Percentiles rank a stretch among this genome's conserved stretches.
These are phyloP conservation scores for Colletotrichum gigasporum DNA, from an alignment of 2,329 filamentous ascomycete genomes.

Conservation along the genomic window DNA sequence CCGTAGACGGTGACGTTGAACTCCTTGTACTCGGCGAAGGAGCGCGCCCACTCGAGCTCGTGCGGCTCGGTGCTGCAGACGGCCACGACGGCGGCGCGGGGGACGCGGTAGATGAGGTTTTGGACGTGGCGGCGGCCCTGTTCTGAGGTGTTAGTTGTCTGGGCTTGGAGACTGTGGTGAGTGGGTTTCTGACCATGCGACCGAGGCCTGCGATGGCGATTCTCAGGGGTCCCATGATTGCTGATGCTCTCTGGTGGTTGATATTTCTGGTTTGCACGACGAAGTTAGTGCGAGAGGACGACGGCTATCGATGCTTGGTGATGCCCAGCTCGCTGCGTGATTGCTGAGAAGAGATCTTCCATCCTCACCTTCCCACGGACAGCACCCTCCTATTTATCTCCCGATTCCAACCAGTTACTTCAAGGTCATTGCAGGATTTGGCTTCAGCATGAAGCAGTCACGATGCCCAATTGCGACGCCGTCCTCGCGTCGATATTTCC, in stretches of 20 bases:
- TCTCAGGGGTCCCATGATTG: background rate
- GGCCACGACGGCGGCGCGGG: background rate
- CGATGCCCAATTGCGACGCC: background rate
- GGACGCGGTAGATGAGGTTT: background rate
- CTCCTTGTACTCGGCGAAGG: background rate
- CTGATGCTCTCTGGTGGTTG: no score
- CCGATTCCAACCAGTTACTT: no score
- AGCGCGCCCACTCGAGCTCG: background rate
- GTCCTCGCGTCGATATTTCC: background rate
- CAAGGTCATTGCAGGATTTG: background rate
- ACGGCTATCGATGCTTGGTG: no score
- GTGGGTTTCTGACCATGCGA: background rate
- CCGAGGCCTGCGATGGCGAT: background rate
- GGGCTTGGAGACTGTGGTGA: no score
- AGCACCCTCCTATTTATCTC: background rate
- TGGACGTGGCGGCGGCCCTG: background rate
- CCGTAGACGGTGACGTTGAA: background rate
- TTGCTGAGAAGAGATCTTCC: no score
- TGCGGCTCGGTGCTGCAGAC: background rate
- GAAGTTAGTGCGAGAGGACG: no score
- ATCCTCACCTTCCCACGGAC: background rate
- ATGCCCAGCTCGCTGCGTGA: no score
- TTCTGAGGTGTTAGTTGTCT: accelerated
- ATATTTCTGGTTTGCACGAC: no score
- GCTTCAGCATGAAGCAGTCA: background rate